Evolutionary conservation across 2,329 filamentous ascomycete genomes (phyloP).

Genomic region (Xylaria sp.): DNA sequence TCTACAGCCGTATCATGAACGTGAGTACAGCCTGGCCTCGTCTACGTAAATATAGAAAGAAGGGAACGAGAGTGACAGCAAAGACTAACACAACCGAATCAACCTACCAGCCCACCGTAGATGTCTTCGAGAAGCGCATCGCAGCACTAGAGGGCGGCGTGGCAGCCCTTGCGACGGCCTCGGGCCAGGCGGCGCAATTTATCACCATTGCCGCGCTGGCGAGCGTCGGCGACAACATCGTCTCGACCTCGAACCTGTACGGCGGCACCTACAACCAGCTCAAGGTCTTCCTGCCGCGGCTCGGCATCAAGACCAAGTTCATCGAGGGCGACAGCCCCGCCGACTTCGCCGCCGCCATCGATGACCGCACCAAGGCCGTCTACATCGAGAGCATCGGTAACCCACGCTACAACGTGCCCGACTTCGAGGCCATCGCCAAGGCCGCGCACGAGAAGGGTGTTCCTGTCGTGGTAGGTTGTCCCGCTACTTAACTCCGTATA

Average conservation of each 20-base stretch:
- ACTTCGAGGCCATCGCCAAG: constrained; percentile 87
- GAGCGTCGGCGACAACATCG: constrained; percentile 89
- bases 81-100: not conserved
- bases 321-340: constrained; percentile 81
- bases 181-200: constrained; percentile 92
- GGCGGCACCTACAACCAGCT: constrained; percentile 98
- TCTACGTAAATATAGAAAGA: not conserved
- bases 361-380: constrained; percentile 92
- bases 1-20: constrained; percentile 97
- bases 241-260: constrained; percentile 90
- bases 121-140: constrained; percentile 95
- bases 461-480: constrained; percentile 66
- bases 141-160: constrained; percentile 95
- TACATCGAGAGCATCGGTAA: constrained; percentile 95
- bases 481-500: too few species aligned
- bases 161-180: constrained; percentile 84
- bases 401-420: constrained; percentile 91
- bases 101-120: constrained; percentile 79
- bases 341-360: constrained; percentile 84
- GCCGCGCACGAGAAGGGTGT: constrained; percentile 77
- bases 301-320: constrained; percentile 91
- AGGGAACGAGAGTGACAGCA: not conserved
- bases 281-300: constrained; percentile 87
- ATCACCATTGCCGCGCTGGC: constrained; percentile 88
- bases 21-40: constrained; percentile 55